Base-by-base conservation (phyloP, 2,329 filamentous ascomycete genomes). In the Xylariaceae sp. region DNA sequence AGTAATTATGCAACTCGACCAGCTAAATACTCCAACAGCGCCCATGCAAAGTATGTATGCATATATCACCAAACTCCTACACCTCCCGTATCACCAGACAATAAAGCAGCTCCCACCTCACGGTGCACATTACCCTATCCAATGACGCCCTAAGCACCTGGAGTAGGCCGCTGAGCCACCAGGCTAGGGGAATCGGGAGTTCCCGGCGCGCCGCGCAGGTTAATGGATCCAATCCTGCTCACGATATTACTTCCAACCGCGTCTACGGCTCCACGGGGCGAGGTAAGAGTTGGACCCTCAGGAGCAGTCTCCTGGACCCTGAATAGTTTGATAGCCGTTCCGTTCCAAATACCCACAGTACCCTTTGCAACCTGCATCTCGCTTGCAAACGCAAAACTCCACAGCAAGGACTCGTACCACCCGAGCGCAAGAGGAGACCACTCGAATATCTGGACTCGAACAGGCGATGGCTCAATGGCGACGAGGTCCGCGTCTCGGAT, bases 381-480 rank as follows among this genome's bases (percentile, higher is more conserved):
- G 63, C 86, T 87, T 28, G 88, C 86, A 68, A 97, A 97, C 48
- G 97, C 84, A 62, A 97, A 89, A 14, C 90, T 87, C 94, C 94
- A 99, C 10, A 99, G 78, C 12, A 97, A 77, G 5, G 90, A 93
- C 70, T 97, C 90, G 69, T 97, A 97, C 94, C 94, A 97, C 45
- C 92, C 93, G 46, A 97, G 78, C 0, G 90, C 88, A 33, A 96
- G 76, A 0, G 89, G 86, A 3, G 91, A 93, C 93, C 93, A 97
- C 72, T 96, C 90, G 64, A 97, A 97, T 13, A 90, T 87, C 66
- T 97, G 92, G 14, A 94, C 87, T 31, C 88, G 82, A 47, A 90
- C 80, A 0, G 87, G 78, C 1, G 84, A 84, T 1, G 88, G 82
- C 42, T 96, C 90, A 36, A 96, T 83, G 9, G 84, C 86, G 10